These are phyloP conservation scores for Pythium vanterpoolii DNA, from an alignment of 352 stramenopile genomes.

Conservation along the genomic window DNA sequence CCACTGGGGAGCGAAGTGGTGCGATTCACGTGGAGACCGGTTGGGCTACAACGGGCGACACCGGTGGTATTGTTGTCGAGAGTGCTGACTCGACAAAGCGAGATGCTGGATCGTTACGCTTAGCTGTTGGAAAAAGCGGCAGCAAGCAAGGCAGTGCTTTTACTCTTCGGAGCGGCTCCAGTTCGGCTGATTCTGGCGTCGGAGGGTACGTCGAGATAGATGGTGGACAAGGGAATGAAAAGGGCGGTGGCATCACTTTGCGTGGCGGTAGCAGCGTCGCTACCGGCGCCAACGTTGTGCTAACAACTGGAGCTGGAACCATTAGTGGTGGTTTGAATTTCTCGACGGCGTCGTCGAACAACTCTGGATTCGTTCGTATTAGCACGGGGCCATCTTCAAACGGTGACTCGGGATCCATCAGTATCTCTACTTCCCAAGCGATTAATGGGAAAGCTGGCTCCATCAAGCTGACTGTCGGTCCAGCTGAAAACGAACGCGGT, in stretches of 20 bases:
- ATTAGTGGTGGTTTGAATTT: not conserved
- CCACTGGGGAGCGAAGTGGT: constrained; percentile 10
- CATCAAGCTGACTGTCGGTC: constrained; percentile 13
- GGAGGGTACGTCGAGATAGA: not conserved
- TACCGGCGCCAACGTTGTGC: not conserved
- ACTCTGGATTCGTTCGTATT: not conserved
- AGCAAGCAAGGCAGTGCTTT: not conserved
- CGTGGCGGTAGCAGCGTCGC: not conserved
- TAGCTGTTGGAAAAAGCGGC: not conserved
- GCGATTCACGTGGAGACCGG: constrained; percentile 7
- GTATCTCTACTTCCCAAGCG: not conserved
- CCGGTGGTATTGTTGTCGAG: constrained; percentile 9
- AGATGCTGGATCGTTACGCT: not conserved
- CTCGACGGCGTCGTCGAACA: not conserved
- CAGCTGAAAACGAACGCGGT: constrained; percentile 9
- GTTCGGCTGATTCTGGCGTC: not conserved
- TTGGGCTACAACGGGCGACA: not conserved
- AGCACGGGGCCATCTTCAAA: not conserved
- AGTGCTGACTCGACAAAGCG: not conserved
- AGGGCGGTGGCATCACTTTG: not conserved
- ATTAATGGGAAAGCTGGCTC: constrained; percentile 12
- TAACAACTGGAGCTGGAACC: not conserved
- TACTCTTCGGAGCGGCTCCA: constrained; percentile 2
- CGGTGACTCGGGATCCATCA: not conserved
- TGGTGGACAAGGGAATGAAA: not conserved